Conservation (phyloP, 805 yeast genomes). For the Cyberlindnera mississippiensis region DNA sequence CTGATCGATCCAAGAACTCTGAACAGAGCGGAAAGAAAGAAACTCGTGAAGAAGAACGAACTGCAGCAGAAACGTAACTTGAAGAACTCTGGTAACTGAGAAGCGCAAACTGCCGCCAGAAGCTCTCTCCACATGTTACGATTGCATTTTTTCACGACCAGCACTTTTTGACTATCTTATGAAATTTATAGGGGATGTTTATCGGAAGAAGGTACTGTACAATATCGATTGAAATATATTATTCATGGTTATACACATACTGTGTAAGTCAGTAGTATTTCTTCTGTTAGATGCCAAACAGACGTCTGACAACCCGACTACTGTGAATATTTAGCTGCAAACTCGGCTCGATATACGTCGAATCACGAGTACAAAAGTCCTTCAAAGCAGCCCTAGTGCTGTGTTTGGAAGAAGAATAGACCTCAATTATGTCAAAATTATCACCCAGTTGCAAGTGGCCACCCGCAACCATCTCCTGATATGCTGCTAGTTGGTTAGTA, state of each 20-base stretch:
- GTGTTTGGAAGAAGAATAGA: constrained; percentile 29
- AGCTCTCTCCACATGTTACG: neutral
- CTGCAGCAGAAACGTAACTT: constrained; percentile 81
- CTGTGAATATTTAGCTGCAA: constrained; percentile 12
- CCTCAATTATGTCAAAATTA: constrained; percentile 35
- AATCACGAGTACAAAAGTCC: constrained; percentile 22
- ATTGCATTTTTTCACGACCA: constrained; percentile 1
- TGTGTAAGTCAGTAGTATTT: no score
- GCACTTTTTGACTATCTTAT: neutral
- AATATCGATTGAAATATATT: no score
- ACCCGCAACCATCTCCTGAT: constrained; percentile 18
- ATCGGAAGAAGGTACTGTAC: no score
- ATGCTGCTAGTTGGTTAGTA: constrained; percentile 24
- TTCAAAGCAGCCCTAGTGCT: constrained; percentile 28
- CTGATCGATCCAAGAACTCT: constrained; percentile 85
- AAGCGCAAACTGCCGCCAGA: neutral
- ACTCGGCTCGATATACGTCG: constrained; percentile 3
- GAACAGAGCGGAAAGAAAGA: constrained; percentile 78
- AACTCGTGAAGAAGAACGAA: constrained; percentile 77
- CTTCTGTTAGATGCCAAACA: constrained; percentile 19
- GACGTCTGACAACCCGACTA: constrained; percentile 20
- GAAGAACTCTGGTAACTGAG: constrained; percentile 25
- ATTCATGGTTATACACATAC: no score
- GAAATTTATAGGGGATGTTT: neutral
- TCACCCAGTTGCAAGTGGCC: constrained; percentile 26